A percentile compares a stretch with the other conserved stretches of the same genome.
These are phyloP conservation scores for Arxiozyma heterogenica DNA, from an alignment of 1,139 yeast genomes.

Conservation along the genomic window DNA sequence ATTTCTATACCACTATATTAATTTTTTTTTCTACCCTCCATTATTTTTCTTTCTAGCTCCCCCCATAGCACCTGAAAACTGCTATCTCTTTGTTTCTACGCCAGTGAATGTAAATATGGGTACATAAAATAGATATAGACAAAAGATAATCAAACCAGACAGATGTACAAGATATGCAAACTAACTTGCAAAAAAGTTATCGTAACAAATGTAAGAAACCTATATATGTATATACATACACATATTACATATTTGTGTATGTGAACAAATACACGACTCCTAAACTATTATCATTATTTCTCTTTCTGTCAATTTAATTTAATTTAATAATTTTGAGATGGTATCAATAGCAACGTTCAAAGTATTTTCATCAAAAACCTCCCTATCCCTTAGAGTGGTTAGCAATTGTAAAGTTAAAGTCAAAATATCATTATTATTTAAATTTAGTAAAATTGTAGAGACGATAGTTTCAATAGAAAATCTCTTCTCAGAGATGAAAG, in stretches of 20 bases:
- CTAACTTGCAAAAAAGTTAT: neutral
- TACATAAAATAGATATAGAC: too few species aligned
- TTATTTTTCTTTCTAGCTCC: too few species aligned
- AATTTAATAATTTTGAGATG: neutral
- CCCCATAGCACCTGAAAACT: too few species aligned
- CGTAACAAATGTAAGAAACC: neutral
- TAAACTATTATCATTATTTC: neutral
- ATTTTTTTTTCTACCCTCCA: neutral
- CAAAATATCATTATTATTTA: conserved; percentile 57
- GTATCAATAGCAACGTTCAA: conserved; percentile 1
- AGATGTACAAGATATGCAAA: neutral
- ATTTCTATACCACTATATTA: too few species aligned
- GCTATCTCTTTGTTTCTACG: too few species aligned
- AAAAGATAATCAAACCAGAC: too few species aligned
- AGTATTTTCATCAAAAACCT: neutral
- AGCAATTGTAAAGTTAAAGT: conserved; percentile 54
- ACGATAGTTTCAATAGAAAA: conserved; percentile 64
- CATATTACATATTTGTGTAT: too few species aligned
- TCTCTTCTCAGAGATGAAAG: conserved; percentile 71
- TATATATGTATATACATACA: too few species aligned
- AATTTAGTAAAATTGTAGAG: conserved; percentile 66
- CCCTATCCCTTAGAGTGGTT: conserved; percentile 33
- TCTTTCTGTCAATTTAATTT: too few species aligned
- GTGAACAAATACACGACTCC: neutral
- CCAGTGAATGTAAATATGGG: too few species aligned